Base-by-base conservation (phyloP, 2,329 filamentous ascomycete species). In the Microdochium trichocladiopsis region DNA sequence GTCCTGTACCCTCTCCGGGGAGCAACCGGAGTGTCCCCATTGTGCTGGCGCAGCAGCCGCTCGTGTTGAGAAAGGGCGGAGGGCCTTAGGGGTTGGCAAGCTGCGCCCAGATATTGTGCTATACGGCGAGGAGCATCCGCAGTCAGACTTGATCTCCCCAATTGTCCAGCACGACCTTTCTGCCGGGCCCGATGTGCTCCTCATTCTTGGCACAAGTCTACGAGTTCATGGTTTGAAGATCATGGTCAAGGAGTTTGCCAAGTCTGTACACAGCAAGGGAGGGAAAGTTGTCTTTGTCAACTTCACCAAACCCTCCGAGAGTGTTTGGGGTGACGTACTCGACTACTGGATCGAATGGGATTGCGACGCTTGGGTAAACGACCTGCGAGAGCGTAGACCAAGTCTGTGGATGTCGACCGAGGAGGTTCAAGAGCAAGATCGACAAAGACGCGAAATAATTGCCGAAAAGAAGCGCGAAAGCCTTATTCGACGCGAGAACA, bases 331-430 rank as follows among this genome's bases (percentile, higher is more conserved):
- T 1, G 85, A 88, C 51, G 71, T 88, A 0, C 85, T 90, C 51
- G 86, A 90, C 66, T 87, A 84, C 56, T 88, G 85, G 80, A 77
- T 90, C 1, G 77, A 86, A 56, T 88, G 84, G 84, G 86, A 89
- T 60, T 89, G 86, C 54, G 86, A 90, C 58, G 80, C 80, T 3
- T 90, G 86, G 86, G 84, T 89, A 1, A 66, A 75, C 10, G 83
- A 88, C 60, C 63, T 89, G 51, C 80, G 78, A 55, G 67, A 69
- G 50, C 77, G 80, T 51, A 76, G 84, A 52, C 78, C 82, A 2
- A 75, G 77, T 48, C 69, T 87, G 3, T 87, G 83, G 82, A 67
- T 80, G 52, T 75, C 76, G 0, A 73, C 74, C 0, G 72, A 71
- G 1, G 66, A 72, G 2, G 62, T 69, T 5, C 53, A 61, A 1